Conservation (phyloP, 2,329 filamentous ascomycete genomes). For the Beauveria varroae region DNA sequence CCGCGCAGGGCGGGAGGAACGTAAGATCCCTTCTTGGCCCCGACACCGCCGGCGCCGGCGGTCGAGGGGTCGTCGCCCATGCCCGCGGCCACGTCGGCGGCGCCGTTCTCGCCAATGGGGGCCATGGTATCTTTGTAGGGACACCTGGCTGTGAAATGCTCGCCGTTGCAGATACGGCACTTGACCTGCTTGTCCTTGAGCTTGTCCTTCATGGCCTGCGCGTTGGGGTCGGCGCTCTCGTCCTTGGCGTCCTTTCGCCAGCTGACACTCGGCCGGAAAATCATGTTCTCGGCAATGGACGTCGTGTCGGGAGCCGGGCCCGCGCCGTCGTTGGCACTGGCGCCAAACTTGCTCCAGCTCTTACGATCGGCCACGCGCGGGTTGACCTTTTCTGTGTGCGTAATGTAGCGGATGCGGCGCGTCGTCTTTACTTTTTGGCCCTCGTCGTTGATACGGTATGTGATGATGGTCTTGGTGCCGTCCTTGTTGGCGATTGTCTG, state of each 20-base stretch:
- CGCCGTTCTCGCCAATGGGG: constrained; percentile 58
- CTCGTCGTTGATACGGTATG: constrained; percentile 83
- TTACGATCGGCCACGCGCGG: constrained; percentile 93
- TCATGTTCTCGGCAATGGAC: constrained; percentile 93
- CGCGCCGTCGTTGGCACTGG: constrained; percentile 72
- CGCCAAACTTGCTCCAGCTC: constrained; percentile 87
- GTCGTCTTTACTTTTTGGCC: constrained; percentile 97
- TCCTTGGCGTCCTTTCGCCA: constrained; percentile 88
- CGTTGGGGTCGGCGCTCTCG: constrained; percentile 66
- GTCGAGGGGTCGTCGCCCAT: constrained; percentile 41
- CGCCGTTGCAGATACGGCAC: constrained; percentile 96
- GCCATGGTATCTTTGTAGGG: constrained; percentile 99
- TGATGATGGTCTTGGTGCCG: constrained; percentile 92
- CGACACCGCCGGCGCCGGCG: constrained; percentile 39
- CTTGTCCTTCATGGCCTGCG: constrained; percentile 69
- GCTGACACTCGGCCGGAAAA: constrained; percentile 87
- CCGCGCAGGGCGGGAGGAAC: constrained; percentile 90
- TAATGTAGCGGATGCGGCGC: constrained; percentile 85
- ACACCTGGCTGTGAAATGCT: constrained; percentile 98
- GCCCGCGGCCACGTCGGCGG: constrained; percentile 48
- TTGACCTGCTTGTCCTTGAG: constrained; percentile 99
- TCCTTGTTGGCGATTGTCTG: constrained; percentile 96
- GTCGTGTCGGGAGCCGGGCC: constrained; percentile 88
- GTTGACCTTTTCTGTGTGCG: constrained; percentile 90
- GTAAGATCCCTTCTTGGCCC: constrained; percentile 72